phyloP scores from a whole-genome alignment of 306 rosid species.

The Glycyrrhiza uralensis region DNA sequence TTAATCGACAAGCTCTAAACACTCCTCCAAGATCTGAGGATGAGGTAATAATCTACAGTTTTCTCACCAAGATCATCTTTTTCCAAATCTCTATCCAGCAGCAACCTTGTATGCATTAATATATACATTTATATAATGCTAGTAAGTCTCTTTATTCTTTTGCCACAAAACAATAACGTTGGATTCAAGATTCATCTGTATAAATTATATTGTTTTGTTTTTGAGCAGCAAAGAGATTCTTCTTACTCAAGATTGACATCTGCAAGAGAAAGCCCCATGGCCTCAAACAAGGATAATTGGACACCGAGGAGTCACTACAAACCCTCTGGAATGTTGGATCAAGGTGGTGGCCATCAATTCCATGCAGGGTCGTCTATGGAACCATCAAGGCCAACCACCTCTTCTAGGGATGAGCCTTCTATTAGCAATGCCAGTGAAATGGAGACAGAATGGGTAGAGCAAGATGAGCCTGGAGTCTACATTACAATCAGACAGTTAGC shows the following conservation, averaged over 20 bases:
- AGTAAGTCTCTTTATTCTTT: neutral
- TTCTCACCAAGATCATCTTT: neutral
- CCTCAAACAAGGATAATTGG: slow-evolving; percentile 56
- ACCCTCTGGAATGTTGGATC: slow-evolving; percentile 48
- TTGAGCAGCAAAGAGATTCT: slow-evolving; percentile 65
- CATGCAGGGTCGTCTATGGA: slow-evolving; percentile 54
- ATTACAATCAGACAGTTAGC: slow-evolving; percentile 79
- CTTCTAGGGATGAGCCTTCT: slow-evolving; percentile 86
- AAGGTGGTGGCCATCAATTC: slow-evolving; percentile 37
- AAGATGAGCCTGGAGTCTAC: slow-evolving; percentile 92
- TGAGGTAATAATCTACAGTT: slow-evolving; percentile 50
- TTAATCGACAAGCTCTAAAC: slow-evolving; percentile 77
- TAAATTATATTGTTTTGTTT: neutral
- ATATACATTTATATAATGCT: neutral
- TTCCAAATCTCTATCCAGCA: neutral
- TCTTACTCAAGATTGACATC: slow-evolving; percentile 26
- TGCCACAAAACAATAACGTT: neutral
- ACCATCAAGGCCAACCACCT: slow-evolving; percentile 78
- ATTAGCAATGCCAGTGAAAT: slow-evolving; percentile 86
- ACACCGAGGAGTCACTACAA: slow-evolving; percentile 59
- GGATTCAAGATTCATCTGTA: neutral
- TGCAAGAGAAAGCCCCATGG: slow-evolving; percentile 28
- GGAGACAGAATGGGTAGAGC: slow-evolving; percentile 89
- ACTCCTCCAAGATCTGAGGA: slow-evolving; percentile 83
- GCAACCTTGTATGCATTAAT: neutral